Percentiles rank a stretch among this genome's conserved stretches.
Evolutionary conservation across 2,329 filamentous ascomycete species (phyloP).

Genomic region (Botrytis fabae): DNA sequence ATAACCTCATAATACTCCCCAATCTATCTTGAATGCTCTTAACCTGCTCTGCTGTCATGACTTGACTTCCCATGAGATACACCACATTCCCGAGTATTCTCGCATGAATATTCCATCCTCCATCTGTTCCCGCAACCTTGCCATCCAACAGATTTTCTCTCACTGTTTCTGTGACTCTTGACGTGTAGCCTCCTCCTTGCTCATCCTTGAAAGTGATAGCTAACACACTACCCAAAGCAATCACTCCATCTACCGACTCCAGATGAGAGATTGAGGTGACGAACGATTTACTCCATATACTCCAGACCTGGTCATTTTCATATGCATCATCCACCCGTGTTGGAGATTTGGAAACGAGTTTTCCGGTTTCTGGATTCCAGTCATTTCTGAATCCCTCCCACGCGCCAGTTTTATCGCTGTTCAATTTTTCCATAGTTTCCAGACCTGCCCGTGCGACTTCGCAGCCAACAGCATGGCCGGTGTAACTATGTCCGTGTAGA

Average conservation of each 20-base stretch:
- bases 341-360: background rate
- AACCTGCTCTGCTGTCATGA: slow-evolving; percentile 37
- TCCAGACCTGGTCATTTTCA: slow-evolving; percentile 53
- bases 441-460: slow-evolving; percentile 72
- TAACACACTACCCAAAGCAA: slow-evolving; percentile 74
- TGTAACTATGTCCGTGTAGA: slow-evolving; percentile 85
- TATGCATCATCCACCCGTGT: background rate
- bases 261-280: slow-evolving; percentile 59
- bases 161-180: slow-evolving; percentile 46
- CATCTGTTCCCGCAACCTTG: background rate
- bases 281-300: slow-evolving; percentile 66
- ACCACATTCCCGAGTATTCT: slow-evolving; percentile 59
- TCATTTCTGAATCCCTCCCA: slow-evolving; percentile 58
- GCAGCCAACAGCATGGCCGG: slow-evolving; percentile 79
- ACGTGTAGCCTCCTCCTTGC: slow-evolving; percentile 41
- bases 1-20: slow-evolving; percentile 8
- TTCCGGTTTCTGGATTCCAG: slow-evolving; percentile 43
- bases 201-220: slow-evolving; percentile 57
- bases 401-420: slow-evolving; percentile 49
- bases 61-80: slow-evolving; percentile 59
- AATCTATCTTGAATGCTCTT: slow-evolving; percentile 31
- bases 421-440: slow-evolving; percentile 58
- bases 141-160: slow-evolving; percentile 38
- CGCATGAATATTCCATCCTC: slow-evolving; percentile 50
- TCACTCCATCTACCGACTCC: slow-evolving; percentile 60